These are phyloP conservation scores for Pestalotiopsis sp. DNA, from an alignment of 2,329 filamentous ascomycete species.

Conservation along the genomic window DNA sequence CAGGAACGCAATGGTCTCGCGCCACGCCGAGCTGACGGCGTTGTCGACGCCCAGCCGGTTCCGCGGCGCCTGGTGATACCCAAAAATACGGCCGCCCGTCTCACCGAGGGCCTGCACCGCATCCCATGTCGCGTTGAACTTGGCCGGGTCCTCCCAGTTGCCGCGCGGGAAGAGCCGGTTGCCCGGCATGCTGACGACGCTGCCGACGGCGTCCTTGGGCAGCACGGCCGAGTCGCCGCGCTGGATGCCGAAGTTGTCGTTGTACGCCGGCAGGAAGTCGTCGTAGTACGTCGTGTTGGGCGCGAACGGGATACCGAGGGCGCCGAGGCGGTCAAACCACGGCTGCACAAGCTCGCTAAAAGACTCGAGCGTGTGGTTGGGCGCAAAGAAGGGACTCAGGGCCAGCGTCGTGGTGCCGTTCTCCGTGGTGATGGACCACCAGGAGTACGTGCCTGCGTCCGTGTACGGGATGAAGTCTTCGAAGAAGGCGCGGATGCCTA, in stretches of 20 bases:
- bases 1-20: slow-evolving; percentile 27
- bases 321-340: slow-evolving; percentile 29
- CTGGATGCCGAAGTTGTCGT: slow-evolving; percentile 41
- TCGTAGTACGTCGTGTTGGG: slow-evolving; percentile 34
- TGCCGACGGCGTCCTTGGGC: slow-evolving; percentile 13
- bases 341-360: slow-evolving; percentile 31
- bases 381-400: slow-evolving; percentile 35
- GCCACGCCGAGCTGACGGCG: slow-evolving; percentile 38
- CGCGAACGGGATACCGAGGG: slow-evolving; percentile 26
- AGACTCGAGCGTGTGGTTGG: slow-evolving; percentile 26
- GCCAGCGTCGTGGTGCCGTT: slow-evolving; percentile 23
- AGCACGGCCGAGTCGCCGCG: neutral
- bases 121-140: slow-evolving; percentile 32
- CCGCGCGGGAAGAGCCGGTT: slow-evolving; percentile 43
- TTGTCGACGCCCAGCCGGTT: slow-evolving; percentile 33
- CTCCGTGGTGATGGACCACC: slow-evolving; percentile 28
- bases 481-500: slow-evolving; percentile 31
- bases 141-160: slow-evolving; percentile 36
- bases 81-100: slow-evolving; percentile 32
- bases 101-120: slow-evolving; percentile 35
- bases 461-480: slow-evolving; percentile 33
- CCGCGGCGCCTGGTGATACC: slow-evolving; percentile 26
- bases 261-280: slow-evolving; percentile 39
- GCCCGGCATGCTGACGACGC: slow-evolving; percentile 30
- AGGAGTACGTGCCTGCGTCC: slow-evolving; percentile 37